phyloP scores from a whole-genome alignment of 2,329 filamentous ascomycete genomes.

The Hypoxylon sp. region DNA sequence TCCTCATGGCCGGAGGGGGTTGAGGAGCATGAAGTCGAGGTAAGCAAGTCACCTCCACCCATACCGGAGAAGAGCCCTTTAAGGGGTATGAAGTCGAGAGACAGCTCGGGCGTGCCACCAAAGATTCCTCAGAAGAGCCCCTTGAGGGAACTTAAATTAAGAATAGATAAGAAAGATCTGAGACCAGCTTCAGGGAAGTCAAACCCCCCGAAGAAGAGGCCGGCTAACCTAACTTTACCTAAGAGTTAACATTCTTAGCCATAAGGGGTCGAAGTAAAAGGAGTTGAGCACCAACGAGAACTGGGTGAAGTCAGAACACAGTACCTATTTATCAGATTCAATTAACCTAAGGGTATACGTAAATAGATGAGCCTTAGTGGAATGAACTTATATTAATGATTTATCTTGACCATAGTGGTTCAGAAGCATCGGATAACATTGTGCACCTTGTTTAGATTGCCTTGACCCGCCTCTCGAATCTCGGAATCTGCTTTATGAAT shows the following conservation, averaged over 20 bases:
- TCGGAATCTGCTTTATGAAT: conserved; percentile 57
- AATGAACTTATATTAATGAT: not conserved
- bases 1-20: conserved; percentile 11
- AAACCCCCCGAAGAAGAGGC: not conserved
- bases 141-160: not conserved
- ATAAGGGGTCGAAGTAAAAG: not conserved
- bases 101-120: not conserved
- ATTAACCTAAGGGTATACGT: not conserved
- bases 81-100: not conserved
- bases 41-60: not conserved
- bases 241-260: conserved; percentile 18
- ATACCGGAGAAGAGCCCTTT: not conserved
- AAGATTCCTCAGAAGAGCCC: conserved; percentile 6
- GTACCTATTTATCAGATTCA: not conserved
- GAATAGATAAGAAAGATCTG: not conserved
- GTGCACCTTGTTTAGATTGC: conserved; percentile 42
- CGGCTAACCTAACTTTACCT: conserved; percentile 8
- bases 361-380: not conserved
- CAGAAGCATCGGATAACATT: not conserved
- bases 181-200: not conserved
- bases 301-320: too few species aligned
- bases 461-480: conserved; percentile 50
- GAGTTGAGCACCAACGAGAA: not conserved
- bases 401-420: not conserved
- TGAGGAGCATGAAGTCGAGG: not conserved